These are phyloP conservation scores for Candida orba DNA, from an alignment of 805 yeast species.

Conservation along the genomic window DNA sequence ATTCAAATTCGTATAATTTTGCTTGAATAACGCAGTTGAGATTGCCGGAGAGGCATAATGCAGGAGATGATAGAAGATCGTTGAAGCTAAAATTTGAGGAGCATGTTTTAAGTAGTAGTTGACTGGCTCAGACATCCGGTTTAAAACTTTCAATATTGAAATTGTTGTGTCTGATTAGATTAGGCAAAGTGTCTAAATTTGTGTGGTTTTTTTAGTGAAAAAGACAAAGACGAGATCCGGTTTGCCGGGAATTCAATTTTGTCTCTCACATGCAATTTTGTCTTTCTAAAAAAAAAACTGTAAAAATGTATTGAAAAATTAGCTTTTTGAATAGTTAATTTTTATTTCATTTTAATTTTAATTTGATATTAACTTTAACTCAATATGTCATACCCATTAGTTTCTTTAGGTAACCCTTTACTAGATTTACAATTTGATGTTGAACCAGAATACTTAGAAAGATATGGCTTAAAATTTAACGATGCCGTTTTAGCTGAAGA, in stretches of 20 bases:
- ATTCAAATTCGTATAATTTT: constrained; percentile 42
- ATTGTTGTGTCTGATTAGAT: neutral
- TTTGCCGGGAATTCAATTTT: neutral
- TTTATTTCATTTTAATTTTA: no score
- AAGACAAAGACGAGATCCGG: no score
- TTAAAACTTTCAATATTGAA: neutral
- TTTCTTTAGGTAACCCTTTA: constrained; percentile 89
- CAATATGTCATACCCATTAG: constrained; percentile 55
- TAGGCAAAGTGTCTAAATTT: no score
- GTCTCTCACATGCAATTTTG: no score
- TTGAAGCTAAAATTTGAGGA: constrained; percentile 66
- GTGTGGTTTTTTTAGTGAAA: no score
- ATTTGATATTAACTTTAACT: no score
- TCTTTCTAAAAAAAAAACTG: no score
- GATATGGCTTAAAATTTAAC: constrained; percentile 80
- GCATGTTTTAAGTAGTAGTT: constrained; percentile 43
- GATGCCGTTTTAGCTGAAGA: constrained; percentile 88
- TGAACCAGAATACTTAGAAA: constrained; percentile 57
- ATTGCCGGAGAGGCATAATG: constrained; percentile 47
- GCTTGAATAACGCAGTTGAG: constrained; percentile 43
- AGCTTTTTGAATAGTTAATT: neutral
- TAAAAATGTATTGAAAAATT: neutral
- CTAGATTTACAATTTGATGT: constrained; percentile 81
- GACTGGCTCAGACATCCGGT: neutral
- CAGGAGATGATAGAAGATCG: constrained; percentile 51